Percentiles rank a stretch among this genome's conserved stretches.
These are phyloP conservation scores for Paraphoma chrysanthemicola DNA, from an alignment of 2,329 filamentous ascomycete species.

Conservation along the genomic window DNA sequence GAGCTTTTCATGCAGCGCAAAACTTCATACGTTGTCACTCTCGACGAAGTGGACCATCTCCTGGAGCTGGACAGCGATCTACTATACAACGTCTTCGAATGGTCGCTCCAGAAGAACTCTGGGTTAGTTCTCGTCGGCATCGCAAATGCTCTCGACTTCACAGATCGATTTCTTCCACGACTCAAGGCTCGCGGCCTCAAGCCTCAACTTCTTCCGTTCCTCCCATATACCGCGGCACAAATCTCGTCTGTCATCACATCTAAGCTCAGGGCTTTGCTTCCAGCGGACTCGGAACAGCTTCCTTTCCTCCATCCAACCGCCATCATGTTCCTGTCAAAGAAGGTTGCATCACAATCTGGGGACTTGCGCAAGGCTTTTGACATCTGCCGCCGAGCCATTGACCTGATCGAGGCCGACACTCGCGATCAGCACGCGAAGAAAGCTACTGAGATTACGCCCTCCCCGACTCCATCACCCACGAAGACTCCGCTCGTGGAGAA, in stretches of 20 bases:
- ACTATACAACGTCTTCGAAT: slow-evolving; percentile 94
- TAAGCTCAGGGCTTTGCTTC: slow-evolving; percentile 78
- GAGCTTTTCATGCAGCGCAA: slow-evolving; percentile 70
- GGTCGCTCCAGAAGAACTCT: slow-evolving; percentile 84
- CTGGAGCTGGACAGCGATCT: slow-evolving; percentile 87
- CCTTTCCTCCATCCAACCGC: slow-evolving; percentile 94
- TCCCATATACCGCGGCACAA: slow-evolving; percentile 88
- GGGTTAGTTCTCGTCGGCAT: slow-evolving; percentile 87
- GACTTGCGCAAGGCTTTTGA: slow-evolving; percentile 96
- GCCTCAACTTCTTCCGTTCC: slow-evolving; percentile 86
- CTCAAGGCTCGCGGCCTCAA: slow-evolving; percentile 92
- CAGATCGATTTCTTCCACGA: slow-evolving; percentile 90
- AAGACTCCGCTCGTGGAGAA: slow-evolving; percentile 84
- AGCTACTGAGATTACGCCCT: slow-evolving; percentile 54
- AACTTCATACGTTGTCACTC: slow-evolving; percentile 76
- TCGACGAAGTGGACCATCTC: slow-evolving; percentile 96
- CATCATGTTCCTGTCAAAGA: slow-evolving; percentile 91
- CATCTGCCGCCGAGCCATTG: slow-evolving; percentile 86
- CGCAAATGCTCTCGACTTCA: slow-evolving; percentile 93
- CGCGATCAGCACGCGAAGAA: slow-evolving; percentile 73
- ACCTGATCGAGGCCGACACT: slow-evolving; percentile 86
- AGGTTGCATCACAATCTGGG: slow-evolving; percentile 91
- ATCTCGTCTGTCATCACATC: slow-evolving; percentile 86
- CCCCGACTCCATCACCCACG: slow-evolving; percentile 66
- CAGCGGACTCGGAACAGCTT: slow-evolving; percentile 66